Percentiles rank a stretch among this genome's conserved stretches.
Evolutionary conservation across 805 yeast species (phyloP).

Genomic region (Kodamaea neixiangensis): DNA sequence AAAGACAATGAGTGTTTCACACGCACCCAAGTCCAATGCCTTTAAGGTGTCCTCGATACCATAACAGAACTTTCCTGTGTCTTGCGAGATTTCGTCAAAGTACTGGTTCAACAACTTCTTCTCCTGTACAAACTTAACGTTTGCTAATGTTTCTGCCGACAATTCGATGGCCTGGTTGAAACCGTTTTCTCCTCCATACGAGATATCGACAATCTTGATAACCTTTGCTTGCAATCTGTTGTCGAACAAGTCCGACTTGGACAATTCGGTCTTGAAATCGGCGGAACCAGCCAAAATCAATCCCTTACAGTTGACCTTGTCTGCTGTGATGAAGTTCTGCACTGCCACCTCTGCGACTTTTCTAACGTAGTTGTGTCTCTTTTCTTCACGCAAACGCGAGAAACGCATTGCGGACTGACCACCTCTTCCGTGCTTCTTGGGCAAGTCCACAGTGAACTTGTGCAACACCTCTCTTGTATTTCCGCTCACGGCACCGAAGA

Average conservation of each 20-base stretch:
- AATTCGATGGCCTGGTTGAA: conserved; percentile 98
- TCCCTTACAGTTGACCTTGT: conserved; percentile 93
- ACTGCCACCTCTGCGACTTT: conserved; percentile 98
- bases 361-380: conserved; percentile 97
- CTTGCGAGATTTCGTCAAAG: conserved; percentile 97
- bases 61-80: conserved; percentile 95
- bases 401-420: conserved; percentile 99
- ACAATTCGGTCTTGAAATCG: conserved; percentile 94
- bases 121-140: conserved; percentile 97
- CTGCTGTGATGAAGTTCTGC: conserved; percentile 92
- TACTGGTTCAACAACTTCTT: conserved; percentile 90
- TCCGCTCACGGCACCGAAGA: conserved; percentile 94
- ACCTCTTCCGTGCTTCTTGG: conserved; percentile 99
- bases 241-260: conserved; percentile 92
- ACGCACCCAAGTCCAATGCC: conserved; percentile 95
- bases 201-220: conserved; percentile 91
- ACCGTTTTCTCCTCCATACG: conserved; percentile 99
- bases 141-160: conserved; percentile 94
- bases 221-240: conserved; percentile 83
- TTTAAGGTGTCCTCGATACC: conserved; percentile 96
- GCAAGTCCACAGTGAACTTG: conserved; percentile 93
- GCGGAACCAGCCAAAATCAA: conserved; percentile 98
- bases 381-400: conserved; percentile 97
- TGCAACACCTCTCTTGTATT: conserved; percentile 95
- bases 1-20: conserved; percentile 88